A percentile compares a stretch with the other conserved stretches of the same genome.
Evolutionary conservation across 352 stramenopile genomes (phyloP).

Genomic region (Pythium brachiatum): DNA sequence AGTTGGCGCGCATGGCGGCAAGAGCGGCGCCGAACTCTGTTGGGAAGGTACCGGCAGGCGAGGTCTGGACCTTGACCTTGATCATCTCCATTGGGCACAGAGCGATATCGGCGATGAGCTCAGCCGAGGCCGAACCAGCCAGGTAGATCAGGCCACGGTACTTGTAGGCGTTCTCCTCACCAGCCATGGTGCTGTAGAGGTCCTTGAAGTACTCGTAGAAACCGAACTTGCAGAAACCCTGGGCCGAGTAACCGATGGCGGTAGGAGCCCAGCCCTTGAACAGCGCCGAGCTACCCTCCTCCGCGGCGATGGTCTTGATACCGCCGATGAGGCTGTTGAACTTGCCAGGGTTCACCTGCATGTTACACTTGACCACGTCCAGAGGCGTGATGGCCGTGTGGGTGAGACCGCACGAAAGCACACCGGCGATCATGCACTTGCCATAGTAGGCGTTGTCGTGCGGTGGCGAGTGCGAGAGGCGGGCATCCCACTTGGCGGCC

Average conservation of each 20-base stretch:
- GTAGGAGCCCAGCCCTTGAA: constrained; percentile 93
- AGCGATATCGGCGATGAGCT: constrained; percentile 93
- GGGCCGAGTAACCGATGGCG: constrained; percentile 88
- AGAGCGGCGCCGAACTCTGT: constrained; percentile 85
- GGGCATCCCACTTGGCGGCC: constrained; percentile 77
- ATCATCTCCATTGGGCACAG: constrained; percentile 95
- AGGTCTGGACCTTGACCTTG: constrained; percentile 94
- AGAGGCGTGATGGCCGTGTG: constrained; percentile 92
- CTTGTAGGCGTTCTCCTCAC: constrained; percentile 91
- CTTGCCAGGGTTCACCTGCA: constrained; percentile 91
- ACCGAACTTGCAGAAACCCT: constrained; percentile 93
- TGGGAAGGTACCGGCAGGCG: constrained; percentile 86
- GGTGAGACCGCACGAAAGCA: constrained; percentile 92
- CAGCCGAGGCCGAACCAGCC: constrained; percentile 89
- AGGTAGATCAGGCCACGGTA: constrained; percentile 92
- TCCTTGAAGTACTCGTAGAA: constrained; percentile 97
- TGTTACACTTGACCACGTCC: constrained; percentile 95
- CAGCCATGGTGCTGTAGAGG: constrained; percentile 88
- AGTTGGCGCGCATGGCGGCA: constrained; percentile 86
- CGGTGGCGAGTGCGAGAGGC: constrained; percentile 70
- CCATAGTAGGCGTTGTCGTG: constrained; percentile 92
- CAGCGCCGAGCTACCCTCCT: constrained; percentile 79
- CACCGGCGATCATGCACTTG: constrained; percentile 93
- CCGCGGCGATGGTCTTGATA: constrained; percentile 83
- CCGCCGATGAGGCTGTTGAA: constrained; percentile 77